Base-by-base conservation (phyloP, 2,329 filamentous ascomycete genomes). In the Cadophora gregata region DNA sequence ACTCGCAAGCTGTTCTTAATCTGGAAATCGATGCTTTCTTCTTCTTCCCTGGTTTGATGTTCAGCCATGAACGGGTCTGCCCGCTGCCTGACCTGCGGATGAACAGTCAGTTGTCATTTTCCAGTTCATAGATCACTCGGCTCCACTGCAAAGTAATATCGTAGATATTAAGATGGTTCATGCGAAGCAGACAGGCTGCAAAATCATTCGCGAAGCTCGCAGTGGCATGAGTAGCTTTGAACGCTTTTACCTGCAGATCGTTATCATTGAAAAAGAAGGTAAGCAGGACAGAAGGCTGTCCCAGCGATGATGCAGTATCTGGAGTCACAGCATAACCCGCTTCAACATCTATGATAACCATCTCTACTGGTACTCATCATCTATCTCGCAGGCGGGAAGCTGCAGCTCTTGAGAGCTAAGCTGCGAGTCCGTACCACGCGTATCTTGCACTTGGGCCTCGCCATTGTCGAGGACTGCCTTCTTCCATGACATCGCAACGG, bases 341-440 rank as follows among this genome's bases (percentile, higher is more conserved):
- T 16, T 31, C 47, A 60, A 65, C 63, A 36, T 50, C 36, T 25
- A 65, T 21, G 21, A 47, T 14, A 48, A 67, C 64, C 65, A 64
- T 67, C 65, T 62, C 25, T 45, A 8, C 48, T 56, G 24, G 55
- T 56, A 27, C 7, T 58, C 31, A 47, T 69, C 64, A 64, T 61
- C 29, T 50, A 65, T 69, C 67, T 65, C 33, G 62, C 53, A 58
- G 62, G 38, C 59, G 62, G 67, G 21, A 63, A 31, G 45, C 38
- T 25, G 61, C 60, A 60, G 56, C 19, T 47, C 51, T 19, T 50
- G 16, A 16, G 14, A 31, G 25, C 48, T 16, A 45, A 36, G 31
- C 58, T 58, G 25, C 27, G 1, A 58, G 16, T 36, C 19, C 14
- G 53, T 56, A 24, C 19, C 4, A 36, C 53, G 19, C 6, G 47